Conservation (phyloP, 2,329 filamentous ascomycete species). For the Furcasterigmium sp. region DNA sequence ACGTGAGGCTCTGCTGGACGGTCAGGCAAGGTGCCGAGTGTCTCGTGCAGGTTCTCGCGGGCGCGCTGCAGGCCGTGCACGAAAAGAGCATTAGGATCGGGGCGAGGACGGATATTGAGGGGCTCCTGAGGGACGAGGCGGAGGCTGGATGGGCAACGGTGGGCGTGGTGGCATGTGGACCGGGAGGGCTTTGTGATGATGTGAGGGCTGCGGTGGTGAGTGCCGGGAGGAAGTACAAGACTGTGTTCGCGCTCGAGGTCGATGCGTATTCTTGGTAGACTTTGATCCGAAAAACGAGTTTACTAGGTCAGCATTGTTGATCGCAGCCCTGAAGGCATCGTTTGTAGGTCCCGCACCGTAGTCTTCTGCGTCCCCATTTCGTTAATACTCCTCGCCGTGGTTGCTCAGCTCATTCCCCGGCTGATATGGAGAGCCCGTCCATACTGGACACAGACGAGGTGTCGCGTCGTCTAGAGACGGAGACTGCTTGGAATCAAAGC, state of each 20-base stretch:
- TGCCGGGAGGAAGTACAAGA: neutral
- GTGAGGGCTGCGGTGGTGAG: slow-evolving; percentile 23
- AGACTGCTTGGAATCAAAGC: too few species aligned
- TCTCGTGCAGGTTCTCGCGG: slow-evolving; percentile 23
- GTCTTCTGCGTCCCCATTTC: too few species aligned
- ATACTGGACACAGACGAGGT: too few species aligned
- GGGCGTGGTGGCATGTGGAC: slow-evolving; percentile 35
- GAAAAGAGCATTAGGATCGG: slow-evolving; percentile 31
- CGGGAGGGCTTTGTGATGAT: slow-evolving; percentile 32
- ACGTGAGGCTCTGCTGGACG: slow-evolving; percentile 31
- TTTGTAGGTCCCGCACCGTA: too few species aligned
- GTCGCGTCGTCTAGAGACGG: too few species aligned
- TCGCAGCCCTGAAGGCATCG: too few species aligned
- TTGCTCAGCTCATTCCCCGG: too few species aligned
- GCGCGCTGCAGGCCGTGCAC: slow-evolving; percentile 14
- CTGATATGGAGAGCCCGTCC: too few species aligned
- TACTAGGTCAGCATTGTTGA: too few species aligned
- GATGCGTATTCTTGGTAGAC: slow-evolving; percentile 3
- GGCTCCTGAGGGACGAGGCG: slow-evolving; percentile 23
- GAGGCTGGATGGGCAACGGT: slow-evolving; percentile 20
- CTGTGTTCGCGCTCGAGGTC: slow-evolving; percentile 1
- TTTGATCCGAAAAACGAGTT: too few species aligned
- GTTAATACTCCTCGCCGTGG: too few species aligned
- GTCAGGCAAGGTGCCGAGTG: slow-evolving; percentile 17
- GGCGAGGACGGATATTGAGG: slow-evolving; percentile 22